Evolutionary conservation across 352 stramenopile genomes (phyloP).

Genomic region (Pythium sp.): DNA sequence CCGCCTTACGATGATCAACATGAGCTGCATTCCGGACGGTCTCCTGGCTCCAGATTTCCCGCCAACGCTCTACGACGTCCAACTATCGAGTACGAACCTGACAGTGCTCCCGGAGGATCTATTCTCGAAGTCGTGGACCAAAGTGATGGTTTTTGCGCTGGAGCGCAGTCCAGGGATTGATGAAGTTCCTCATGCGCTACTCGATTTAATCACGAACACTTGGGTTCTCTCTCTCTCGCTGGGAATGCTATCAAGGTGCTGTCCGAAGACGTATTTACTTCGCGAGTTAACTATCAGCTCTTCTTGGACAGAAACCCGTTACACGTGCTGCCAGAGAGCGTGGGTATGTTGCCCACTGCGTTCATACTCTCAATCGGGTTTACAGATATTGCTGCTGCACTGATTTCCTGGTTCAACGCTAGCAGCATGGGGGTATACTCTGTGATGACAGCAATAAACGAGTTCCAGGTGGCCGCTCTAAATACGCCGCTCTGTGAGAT

Average conservation of each 20-base stretch:
- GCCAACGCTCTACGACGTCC: background rate
- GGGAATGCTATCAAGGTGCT: background rate
- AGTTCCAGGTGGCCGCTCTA: background rate
- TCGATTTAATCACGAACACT: background rate
- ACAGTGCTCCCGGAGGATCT: background rate
- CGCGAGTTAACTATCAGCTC: background rate
- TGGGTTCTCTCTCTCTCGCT: background rate
- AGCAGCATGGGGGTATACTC: background rate
- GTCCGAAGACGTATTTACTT: background rate
- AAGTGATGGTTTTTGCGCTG: background rate
- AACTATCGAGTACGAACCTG: background rate
- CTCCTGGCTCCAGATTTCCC: background rate
- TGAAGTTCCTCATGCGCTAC: background rate
- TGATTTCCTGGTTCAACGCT: background rate
- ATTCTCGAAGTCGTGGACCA: background rate
- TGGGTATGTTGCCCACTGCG: background rate
- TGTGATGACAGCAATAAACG: background rate
- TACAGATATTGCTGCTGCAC: background rate
- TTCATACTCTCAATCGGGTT: background rate
- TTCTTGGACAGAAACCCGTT: constrained; percentile 3
- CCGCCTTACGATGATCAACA: background rate
- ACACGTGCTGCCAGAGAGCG: background rate
- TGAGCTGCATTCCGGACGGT: background rate
- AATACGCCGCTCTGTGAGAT: background rate
- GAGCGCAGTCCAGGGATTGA: background rate